Base-by-base conservation (phyloP, 2,329 filamentous ascomycete species). In the Xylariaceae sp. region DNA sequence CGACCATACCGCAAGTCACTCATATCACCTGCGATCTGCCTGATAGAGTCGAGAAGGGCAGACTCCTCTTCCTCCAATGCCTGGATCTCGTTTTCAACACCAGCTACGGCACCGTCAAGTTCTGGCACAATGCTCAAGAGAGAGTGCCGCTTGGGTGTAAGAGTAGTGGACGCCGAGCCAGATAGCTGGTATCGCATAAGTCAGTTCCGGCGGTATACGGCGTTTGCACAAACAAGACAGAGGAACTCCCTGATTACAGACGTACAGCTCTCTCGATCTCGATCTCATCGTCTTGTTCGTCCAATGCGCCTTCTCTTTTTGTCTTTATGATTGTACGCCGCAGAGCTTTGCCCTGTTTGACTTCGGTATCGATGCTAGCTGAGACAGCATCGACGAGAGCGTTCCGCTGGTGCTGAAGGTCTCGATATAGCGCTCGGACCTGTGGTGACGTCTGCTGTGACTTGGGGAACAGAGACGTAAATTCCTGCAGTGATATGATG, bases 1-100 rank as follows among this genome's bases (percentile, higher is more conserved):
- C 83, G 84, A 35, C 90, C 90, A 62, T 94, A 92, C 41, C 88
- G 83, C 48, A 95, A 75, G 68, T 95, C 89, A 67, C 89, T 95
- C 65, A 96, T 72, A 42, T 80, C 82, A 31, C 86, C 86, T 14
- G 94, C 78, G 0, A 78, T 85, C 48, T 82, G 76, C 56, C 77
- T 77, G 45, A 94, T 77, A 11, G 81, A 78, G 4, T 77, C 73
- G 6, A 87, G 67, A 3, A 90, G 70, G 1, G 66, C 65, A 1
- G 75, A 74, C 46, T 86, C 82, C 57, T 92, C 85, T 32, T 78
- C 72, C 58, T 89, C 80, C 5, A 91, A 73, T 36, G 72, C 74
- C 50, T 75, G 72, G 48, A 92, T 81, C 62, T 94, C 86, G 17
- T 75, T 75, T 61, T 90, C 81, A 27, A 95, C 70, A 51, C 82